These are phyloP conservation scores for Calonectria multiphialidica DNA, from an alignment of 2,329 filamentous ascomycete genomes.

Conservation along the genomic window DNA sequence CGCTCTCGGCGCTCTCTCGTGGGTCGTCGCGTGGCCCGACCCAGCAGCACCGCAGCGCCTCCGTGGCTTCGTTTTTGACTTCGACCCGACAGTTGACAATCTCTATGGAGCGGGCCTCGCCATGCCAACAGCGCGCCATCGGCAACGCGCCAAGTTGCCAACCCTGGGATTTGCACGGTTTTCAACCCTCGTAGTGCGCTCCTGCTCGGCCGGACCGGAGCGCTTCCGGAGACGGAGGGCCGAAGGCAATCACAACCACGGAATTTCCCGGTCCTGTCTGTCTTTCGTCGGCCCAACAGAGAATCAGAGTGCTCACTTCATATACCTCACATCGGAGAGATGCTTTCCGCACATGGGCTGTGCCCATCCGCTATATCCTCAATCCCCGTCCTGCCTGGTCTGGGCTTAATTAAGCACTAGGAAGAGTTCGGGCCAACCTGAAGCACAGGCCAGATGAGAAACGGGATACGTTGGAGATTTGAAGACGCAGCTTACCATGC, in stretches of 20 bases:
- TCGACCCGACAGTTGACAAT: slow-evolving; percentile 29
- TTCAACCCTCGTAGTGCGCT: not conserved
- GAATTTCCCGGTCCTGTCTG: slow-evolving; percentile 11
- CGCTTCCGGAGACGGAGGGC: slow-evolving; percentile 8
- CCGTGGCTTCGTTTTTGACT: slow-evolving; percentile 37
- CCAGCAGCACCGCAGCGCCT: slow-evolving; percentile 32
- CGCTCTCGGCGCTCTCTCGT: slow-evolving; percentile 36
- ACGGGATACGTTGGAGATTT: slow-evolving; percentile 23
- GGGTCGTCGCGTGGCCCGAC: slow-evolving; percentile 44
- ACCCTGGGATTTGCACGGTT: slow-evolving; percentile 13
- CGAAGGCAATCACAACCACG: not conserved
- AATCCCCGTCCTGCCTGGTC: slow-evolving; percentile 17
- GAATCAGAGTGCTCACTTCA: not conserved
- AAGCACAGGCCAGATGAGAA: slow-evolving; percentile 34
- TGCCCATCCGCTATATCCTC: slow-evolving; percentile 8
- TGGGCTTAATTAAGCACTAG: slow-evolving; percentile 26
- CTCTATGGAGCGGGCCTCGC: slow-evolving; percentile 14
- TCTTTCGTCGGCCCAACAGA: not conserved
- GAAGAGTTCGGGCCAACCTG: slow-evolving; percentile 29
- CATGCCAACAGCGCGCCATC: slow-evolving; percentile 14
- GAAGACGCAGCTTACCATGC: slow-evolving; percentile 21
- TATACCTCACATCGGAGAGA: not conserved
- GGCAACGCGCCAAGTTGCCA: slow-evolving; percentile 1
- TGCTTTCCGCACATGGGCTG: not conserved
- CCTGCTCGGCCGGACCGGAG: slow-evolving; percentile 27